Evolutionary conservation across 2,329 filamentous ascomycete species (phyloP), one percentile per base, ranked within the genome.

Genomic region (Alternaria sp.): DNA sequence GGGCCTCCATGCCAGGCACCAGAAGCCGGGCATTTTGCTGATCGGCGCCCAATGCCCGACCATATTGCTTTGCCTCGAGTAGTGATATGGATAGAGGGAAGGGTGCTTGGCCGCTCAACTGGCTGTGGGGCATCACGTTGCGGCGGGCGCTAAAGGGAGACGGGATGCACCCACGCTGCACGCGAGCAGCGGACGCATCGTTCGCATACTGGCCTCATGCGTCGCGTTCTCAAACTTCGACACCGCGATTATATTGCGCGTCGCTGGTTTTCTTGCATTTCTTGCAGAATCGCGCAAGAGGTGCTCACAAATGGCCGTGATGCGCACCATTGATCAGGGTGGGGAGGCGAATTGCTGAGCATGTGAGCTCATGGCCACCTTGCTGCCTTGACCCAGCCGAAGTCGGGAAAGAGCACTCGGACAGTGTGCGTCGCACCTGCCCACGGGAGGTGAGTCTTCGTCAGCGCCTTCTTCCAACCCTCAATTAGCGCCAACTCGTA

Each of bases 11-110:
- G 69, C 66, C 71, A 73, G 69, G 68, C 66, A 72, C 67, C 53
- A 55, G 65, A 61, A 52, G 45, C 63, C 55, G 57, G 58, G 61
- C 65, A 72, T 69, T 67, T 67, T 73, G 68, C 61, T 62, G 61
- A 63, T 66, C 61, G 50, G 72, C 61, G 70, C 69, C 72, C 70
- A 75, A 73, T 69, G 69, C 63, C 67, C 65, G 62, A 65, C 63
- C 62, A 70, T 70, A 69, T 67, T 73, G 59, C 60, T 61, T 49
- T 64, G 40, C 26, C 21, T 59, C 57, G 65, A 51, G 36, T 57
- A 66, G 51, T 62, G 65, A 60, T 61, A 59, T 62, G 58, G 61
- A 40, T 51, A 9, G 61, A 65, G 63, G 49, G 67, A 62, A 64
- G 67, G 55, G 55, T 59, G 59, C 62, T 68, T 63, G 65, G 65